A percentile compares a stretch with the other conserved stretches of the same genome.
phyloP scores from a whole-genome alignment of 441 rosid species.

The Sinapis alba region DNA sequence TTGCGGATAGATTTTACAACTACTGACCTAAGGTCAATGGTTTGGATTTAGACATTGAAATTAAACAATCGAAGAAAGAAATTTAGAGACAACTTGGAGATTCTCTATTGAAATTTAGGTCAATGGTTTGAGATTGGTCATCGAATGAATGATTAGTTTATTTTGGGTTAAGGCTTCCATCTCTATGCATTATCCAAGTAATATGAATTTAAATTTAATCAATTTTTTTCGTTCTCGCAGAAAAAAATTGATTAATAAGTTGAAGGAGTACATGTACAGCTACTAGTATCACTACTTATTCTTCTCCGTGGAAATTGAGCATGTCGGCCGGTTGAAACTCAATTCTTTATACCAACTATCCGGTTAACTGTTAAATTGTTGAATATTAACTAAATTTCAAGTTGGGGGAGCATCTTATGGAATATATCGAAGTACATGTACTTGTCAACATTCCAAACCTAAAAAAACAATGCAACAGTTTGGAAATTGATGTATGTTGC shows the following conservation, averaged over 20 bases:
- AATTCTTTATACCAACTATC: not conserved
- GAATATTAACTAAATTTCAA: slow-evolving; percentile 9
- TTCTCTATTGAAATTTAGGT: slow-evolving; percentile 46
- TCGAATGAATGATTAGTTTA: slow-evolving; percentile 33
- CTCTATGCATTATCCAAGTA: slow-evolving; percentile 36
- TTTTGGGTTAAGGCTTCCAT: slow-evolving; percentile 30
- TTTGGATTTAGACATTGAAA: slow-evolving; percentile 42
- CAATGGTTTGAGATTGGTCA: slow-evolving; percentile 49
- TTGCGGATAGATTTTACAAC: slow-evolving; percentile 25
- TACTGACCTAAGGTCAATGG: slow-evolving; percentile 46
- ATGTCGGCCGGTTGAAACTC: slow-evolving; percentile 19
- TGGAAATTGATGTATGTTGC: not conserved
- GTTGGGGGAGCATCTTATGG: not conserved
- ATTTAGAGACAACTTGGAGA: slow-evolving; percentile 53
- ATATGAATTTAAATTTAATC: slow-evolving; percentile 27
- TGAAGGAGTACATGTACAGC: slow-evolving; percentile 17
- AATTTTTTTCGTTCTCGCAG: not conserved
- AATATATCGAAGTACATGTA: slow-evolving; percentile 13
- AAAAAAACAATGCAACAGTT: not conserved
- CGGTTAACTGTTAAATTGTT: slow-evolving; percentile 1
- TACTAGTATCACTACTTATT: slow-evolving; percentile 6
- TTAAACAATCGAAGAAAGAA: slow-evolving; percentile 30
- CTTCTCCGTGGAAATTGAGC: slow-evolving; percentile 11
- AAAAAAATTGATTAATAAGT: slow-evolving; percentile 9
- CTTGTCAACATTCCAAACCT: not conserved